Evolutionary conservation across 2,329 filamentous ascomycete genomes (phyloP), one percentile per base, ranked within the genome.

Genomic region (Aspergillus fumigatiaffinis): DNA sequence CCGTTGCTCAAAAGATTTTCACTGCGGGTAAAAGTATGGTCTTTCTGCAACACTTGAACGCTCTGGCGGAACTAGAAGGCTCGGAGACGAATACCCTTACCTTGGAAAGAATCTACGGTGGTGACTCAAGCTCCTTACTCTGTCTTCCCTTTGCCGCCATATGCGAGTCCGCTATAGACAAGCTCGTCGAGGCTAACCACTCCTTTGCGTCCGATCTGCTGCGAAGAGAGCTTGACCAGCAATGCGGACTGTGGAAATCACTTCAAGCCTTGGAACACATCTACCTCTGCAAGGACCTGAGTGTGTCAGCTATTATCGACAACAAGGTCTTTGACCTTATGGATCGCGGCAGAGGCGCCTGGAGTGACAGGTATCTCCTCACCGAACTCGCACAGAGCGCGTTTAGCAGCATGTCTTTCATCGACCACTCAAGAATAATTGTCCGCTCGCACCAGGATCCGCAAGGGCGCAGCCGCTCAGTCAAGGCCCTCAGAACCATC

Each of bases 21-120:
- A 91, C 87, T 1, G 87, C 91, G 1, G 93, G 93, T 0, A 97
- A 97, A 73, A 95, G 89, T 65, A 87, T 94, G 55, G 85, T 94
- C 1, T 88, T 97, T 48, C 76, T 97, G n/a, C 87, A 87, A 59
- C 84, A 88, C 50, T 79, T 96, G 10, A 86, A 44, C 79, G 82
- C 55, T 79, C 54, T 66, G 4, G 65, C 69, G n/a, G 56, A 53
- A 14, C 28, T 66, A 2, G 63, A 67, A n/a, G 41, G 54, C 9
- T 82, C 58, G 71, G 77, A 51, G 65, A 73, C 51, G 50, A 68
- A 65, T 60, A 56, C 70, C 59, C 50, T 73, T 63, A 52, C 67
- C 54, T 68, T 70, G 55, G 56, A 73, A 59, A 46, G 71, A 58
- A 59, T 70, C 53, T 63, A 57, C 61, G 53, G 82, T 80, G 60